Base-by-base conservation (phyloP, 2,329 filamentous ascomycete genomes). In the Xenoacremonium recifei region DNA sequence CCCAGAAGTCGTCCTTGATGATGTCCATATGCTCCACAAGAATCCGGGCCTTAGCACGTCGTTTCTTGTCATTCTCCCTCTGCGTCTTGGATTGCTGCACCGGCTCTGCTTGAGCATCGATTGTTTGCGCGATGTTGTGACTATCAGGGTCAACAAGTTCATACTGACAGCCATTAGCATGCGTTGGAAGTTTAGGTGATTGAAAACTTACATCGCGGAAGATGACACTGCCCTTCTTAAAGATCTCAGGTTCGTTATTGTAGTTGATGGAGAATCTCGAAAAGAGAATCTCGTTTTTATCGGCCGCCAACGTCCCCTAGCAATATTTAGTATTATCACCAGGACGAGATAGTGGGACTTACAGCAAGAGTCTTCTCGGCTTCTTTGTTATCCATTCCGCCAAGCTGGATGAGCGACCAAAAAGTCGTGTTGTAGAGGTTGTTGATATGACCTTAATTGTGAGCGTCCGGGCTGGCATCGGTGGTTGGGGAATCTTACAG, bases 381-480 rank as follows among this genome's bases (percentile, higher is more conserved):
- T 44, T 89, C 85, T 37, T 83, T 85, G 21, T 82, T 79, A 39
- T 79, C 83, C 71, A 93, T 77, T 0, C 85, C 87, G 3, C 88
- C 91, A 35, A 81, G 72, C 50, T 89, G 81, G 17, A 97, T 85
- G 57, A 99, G 72, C 1, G 85, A 75, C 93, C 93, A 99, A 64
- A 97, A 97, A 0, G 89, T 89, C 0, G 93, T 99, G 63, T 99
- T 99, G 67, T 96, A 99, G 4, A 99, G 78, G 59, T 99, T 99
- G 66, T 99, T 99, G 57, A 99, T 95, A 63, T 99, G 93, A 52
- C 88, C 88, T 92, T 45, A 9, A 0, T 18, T 3, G 25, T 63
- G 46, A 59, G 53, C 21, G 21, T n/a, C 3, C n/a, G n/a, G n/a
- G 4, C 7, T 12, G 25, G 6, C n/a, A 15, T 9, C 12, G n/a